Base-by-base conservation (phyloP, 2,329 filamentous ascomycete genomes). In the Cryphonectria radicalis region DNA sequence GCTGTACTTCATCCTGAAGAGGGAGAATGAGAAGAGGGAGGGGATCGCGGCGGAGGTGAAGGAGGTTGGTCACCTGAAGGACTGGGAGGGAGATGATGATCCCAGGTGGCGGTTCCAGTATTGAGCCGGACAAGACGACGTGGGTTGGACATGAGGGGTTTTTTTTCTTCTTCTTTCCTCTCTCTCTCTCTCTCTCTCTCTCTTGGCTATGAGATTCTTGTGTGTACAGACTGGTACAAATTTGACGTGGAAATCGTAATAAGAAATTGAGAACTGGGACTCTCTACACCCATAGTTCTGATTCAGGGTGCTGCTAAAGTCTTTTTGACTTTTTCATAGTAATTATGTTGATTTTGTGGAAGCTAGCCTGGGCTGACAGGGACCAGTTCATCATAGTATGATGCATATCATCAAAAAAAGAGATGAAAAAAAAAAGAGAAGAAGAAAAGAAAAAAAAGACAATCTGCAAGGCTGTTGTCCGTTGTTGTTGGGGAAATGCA, bases 91-190 rank as follows among this genome's bases (percentile, higher is more conserved):
- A 1, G 91, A 92, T 77, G 84, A 84, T 7, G 90, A 93, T 78
- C 82, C 86, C 0, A 83, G 90, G 73, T 93, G 90, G 89, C 81
- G 90, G n/a, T 92, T 91, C 70, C 86, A 89, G 78, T 88, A 85
- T 74, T 90, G 70, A 79, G 28, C 19, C 40, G 50, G 64, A 57
- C 17, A n/a, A 50, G 46, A 50, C 7, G 46, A 46, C 10, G 13
- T 19, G 19, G 19, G 11, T 40, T 43, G 32, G 63, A 28, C 14
- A 53, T 10, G 37, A 22, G 11, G 7, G 50, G 3, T 32, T 32
- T 32, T 32, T 32, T 32, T 4, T 32, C 1, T 32, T 65, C 28
- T 28, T 28, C 28, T 28, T 28, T 28, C 28, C 28, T 28, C 28
- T 28, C 28, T 28, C 28, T 28, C 28, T 28, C 28, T 28, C 28